phyloP scores from a whole-genome alignment of 208 protist genomes.

The Borovskyia barvae region DNA sequence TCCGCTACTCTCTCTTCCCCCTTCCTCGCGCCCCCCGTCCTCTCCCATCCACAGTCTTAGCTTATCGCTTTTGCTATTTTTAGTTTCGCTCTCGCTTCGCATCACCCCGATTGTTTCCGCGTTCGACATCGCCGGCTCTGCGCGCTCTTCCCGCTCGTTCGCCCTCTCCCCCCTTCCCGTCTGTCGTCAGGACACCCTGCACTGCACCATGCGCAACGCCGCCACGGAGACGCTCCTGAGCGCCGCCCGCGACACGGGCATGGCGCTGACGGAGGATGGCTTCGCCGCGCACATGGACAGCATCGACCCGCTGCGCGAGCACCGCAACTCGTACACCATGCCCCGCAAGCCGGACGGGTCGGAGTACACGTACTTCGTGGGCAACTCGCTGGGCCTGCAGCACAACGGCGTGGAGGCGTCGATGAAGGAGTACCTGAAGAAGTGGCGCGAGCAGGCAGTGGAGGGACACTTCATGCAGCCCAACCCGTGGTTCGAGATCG shows the following conservation, averaged over 20 bases:
- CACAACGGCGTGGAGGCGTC: slow-evolving; percentile 63
- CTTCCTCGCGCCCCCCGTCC: too few species aligned
- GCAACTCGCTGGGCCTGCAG: slow-evolving; percentile 90
- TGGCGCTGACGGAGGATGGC: slow-evolving; percentile 66
- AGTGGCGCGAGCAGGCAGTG: slow-evolving; percentile 88
- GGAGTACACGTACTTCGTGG: slow-evolving; percentile 78
- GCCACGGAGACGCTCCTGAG: slow-evolving; percentile 57
- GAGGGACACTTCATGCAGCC: slow-evolving; percentile 76
- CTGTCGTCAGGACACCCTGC: too few species aligned
- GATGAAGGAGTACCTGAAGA: slow-evolving; percentile 72
- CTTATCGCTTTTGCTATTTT: too few species aligned
- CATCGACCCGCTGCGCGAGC: slow-evolving; percentile 55
- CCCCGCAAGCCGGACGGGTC: slow-evolving; percentile 43
- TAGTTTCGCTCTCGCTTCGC: too few species aligned
- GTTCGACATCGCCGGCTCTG: neutral
- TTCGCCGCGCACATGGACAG: slow-evolving; percentile 72
- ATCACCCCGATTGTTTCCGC: too few species aligned
- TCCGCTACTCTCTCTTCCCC: too few species aligned
- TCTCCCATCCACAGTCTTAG: too few species aligned
- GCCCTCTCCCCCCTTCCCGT: neutral
- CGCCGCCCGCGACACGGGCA: slow-evolving; percentile 36
- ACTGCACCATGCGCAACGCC: slow-evolving; percentile 59
- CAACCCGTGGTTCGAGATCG: slow-evolving; percentile 87
- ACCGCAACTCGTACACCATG: slow-evolving; percentile 59
- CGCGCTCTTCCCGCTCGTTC: neutral